Evolutionary conservation across 345 rosid genomes (phyloP).

Genomic region (Eucalyptus lansdowneana): DNA sequence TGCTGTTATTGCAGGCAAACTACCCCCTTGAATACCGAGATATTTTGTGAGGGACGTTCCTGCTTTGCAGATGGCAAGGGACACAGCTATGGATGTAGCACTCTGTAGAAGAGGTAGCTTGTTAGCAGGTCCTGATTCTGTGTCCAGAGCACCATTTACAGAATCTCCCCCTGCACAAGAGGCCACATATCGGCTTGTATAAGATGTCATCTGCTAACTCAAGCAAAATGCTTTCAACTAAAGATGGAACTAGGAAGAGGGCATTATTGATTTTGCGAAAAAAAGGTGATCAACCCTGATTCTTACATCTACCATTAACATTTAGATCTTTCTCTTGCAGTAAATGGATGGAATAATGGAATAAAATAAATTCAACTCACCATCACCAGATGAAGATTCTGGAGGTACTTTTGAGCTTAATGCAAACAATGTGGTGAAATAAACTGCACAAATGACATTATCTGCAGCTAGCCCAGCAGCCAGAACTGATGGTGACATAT

Average conservation of each 20-base stretch:
- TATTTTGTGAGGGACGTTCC: slow-evolving; percentile 33
- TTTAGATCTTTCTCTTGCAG: not conserved
- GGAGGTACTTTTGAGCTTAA: slow-evolving; percentile 65
- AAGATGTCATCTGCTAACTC: not conserved
- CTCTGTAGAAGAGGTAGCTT: slow-evolving; percentile 50
- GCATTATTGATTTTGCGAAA: not conserved
- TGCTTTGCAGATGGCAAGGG: slow-evolving; percentile 76
- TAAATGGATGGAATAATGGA: not conserved
- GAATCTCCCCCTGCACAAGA: not conserved
- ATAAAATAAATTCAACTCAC: slow-evolving; percentile 5
- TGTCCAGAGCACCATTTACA: slow-evolving; percentile 24
- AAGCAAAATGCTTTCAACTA: not conserved
- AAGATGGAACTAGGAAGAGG: not conserved
- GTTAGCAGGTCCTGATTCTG: slow-evolving; percentile 16
- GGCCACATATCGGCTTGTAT: not conserved
- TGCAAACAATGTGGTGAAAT: slow-evolving; percentile 71
- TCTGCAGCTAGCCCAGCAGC: slow-evolving; percentile 88
- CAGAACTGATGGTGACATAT: slow-evolving; percentile 53
- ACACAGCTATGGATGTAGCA: slow-evolving; percentile 62
- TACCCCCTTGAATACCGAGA: slow-evolving; percentile 60
- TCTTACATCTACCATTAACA: not conserved
- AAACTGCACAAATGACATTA: slow-evolving; percentile 80
- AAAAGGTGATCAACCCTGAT: not conserved
- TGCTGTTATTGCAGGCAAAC: slow-evolving; percentile 68
- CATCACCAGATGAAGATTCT: slow-evolving; percentile 32